Base-by-base conservation (phyloP, 2,329 filamentous ascomycete genomes). In the Beauveria sp. region DNA sequence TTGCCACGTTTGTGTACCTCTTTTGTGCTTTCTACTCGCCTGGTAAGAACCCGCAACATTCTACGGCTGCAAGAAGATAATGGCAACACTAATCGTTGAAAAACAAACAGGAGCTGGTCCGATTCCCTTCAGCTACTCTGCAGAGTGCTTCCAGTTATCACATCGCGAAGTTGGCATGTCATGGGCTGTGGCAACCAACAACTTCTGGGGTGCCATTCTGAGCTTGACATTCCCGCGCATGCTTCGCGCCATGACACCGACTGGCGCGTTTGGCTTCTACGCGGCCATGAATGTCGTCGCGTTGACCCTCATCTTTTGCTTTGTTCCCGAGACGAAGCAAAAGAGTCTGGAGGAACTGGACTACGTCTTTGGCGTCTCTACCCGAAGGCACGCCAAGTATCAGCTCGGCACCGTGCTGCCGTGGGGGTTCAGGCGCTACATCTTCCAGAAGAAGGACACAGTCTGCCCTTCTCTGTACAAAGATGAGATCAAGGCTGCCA, bases 11-110 rank as follows among this genome's bases (percentile, higher is more conserved):
- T 65, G 73, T 87, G 61, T 87, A 84, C 71, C 67, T 88, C 6
- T 88, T 87, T 65, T 80, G 79, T 0, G 83, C 82, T 1, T 85
- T 86, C 65, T 87, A 87, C 69, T 85, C 82, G 0, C 83, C 84
- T 0, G 83, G 82, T 44, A 65, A 63, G 65, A 60, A 26, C 18
- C 20, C 2, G 14, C 9, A 7, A 18, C 6, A 2, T 4, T 22
- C 3, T 4, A 24, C 20, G 8, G 0, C 34, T 28, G 8, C 12
- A 34, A 34, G 9, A 56, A 16, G 18, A 20, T 9, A 44, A 41
- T 20, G 6, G 3, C n/a, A 22, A 30, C 10, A 0, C 37, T 44
- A 55, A 55, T 9, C 34, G 0, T 37, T 30, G 12, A 37, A 14
- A 4, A 14, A 10, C 3, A 44, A 30, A 40, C 24, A 67, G 68